A percentile compares a stretch with the other conserved stretches of the same genome.
phyloP scores from a whole-genome alignment of 1,139 yeast genomes.

The Geotrichum siamense region DNA sequence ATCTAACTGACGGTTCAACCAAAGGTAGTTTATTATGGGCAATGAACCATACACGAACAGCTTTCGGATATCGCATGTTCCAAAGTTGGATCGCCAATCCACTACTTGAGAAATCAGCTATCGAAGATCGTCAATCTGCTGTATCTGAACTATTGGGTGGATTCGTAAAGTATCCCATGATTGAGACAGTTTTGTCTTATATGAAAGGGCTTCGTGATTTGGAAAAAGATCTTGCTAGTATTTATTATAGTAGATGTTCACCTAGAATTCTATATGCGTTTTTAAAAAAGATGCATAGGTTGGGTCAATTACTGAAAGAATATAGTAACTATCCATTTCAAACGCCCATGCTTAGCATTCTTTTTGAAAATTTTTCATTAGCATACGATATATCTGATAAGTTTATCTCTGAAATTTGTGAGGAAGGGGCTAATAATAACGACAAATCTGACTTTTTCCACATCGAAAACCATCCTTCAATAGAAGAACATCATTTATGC shows the following conservation, averaged over 20 bases:
- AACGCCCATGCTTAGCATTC: constrained; percentile 31
- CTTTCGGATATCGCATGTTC: constrained; percentile 63
- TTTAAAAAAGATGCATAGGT: constrained; percentile 36
- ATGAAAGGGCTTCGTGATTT: constrained; percentile 54
- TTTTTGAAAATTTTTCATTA: constrained; percentile 30
- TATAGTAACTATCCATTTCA: constrained; percentile 16
- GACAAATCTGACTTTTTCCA: constrained; percentile 36
- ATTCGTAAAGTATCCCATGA: constrained; percentile 19
- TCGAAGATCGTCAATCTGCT: constrained; percentile 57
- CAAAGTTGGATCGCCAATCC: constrained; percentile 74
- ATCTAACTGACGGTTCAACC: constrained; percentile 48
- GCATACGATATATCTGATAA: constrained; percentile 26
- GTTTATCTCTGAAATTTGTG: constrained; percentile 49
- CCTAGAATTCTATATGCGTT: constrained; percentile 61
- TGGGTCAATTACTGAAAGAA: constrained; percentile 12
- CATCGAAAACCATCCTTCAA: constrained; percentile 37
- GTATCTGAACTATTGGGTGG: constrained; percentile 48
- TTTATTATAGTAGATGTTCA: constrained; percentile 55
- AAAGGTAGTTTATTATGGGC: constrained; percentile 74
- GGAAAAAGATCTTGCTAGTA: constrained; percentile 56
- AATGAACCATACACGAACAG: constrained; percentile 70
- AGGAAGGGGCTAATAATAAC: constrained; percentile 49
- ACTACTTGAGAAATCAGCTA: constrained; percentile 45
- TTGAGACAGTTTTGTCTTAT: constrained; percentile 46
- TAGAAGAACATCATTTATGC: constrained; percentile 29